Evolutionary conservation across 495 filamentous ascomycete species (phyloP), one percentile per base, ranked within the genome.

Genomic region (Thozetella sp.): DNA sequence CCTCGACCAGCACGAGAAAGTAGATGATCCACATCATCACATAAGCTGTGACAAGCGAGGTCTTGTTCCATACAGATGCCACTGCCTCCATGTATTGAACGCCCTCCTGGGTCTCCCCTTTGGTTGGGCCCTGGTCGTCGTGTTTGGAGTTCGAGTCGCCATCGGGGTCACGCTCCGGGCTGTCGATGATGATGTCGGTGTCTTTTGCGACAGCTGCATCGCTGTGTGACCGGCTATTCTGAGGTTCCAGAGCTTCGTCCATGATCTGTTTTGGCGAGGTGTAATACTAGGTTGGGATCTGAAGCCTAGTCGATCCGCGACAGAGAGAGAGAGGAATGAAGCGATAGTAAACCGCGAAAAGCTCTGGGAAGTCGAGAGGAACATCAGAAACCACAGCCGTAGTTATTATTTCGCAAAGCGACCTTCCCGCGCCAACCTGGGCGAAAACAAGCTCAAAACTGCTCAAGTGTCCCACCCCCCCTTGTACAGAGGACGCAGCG

Each of bases 1-100:
- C 67, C 24, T 74, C 63, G 56, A 77, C 66, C 3, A 72, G 70
- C 34, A 72, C 70, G 53, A 78, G 63, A 60, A 80, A 77, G 66
- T 74, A 76, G 40, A 81, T 59, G 24, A 79, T 45, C 61, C 71
- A 77, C 52, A 80, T 72, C 30, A 37, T 37, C 30, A 6, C 30
- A 37, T 37, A 37, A 15, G 30, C 30, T 15, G 15, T 15, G 15
- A 37, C 30, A 6, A 37, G 30, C 30, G 30, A 37, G 30, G 30
- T 37, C 30, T 37, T 37, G 30, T 15, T 37, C 30, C 30, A 37
- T 6, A 37, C 30, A 37, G 30, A 37, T 6, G 30, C 30, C 15
- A 37, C 30, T 37, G 30, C 30, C 30, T 37, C 30, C 30, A 37
- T 37, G 30, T 37, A 37, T 37, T 37, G 6, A 15, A 37, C 30